These are phyloP conservation scores for Yamadazyma trypodendri DNA, from an alignment of 1,139 yeast species.

Conservation along the genomic window DNA sequence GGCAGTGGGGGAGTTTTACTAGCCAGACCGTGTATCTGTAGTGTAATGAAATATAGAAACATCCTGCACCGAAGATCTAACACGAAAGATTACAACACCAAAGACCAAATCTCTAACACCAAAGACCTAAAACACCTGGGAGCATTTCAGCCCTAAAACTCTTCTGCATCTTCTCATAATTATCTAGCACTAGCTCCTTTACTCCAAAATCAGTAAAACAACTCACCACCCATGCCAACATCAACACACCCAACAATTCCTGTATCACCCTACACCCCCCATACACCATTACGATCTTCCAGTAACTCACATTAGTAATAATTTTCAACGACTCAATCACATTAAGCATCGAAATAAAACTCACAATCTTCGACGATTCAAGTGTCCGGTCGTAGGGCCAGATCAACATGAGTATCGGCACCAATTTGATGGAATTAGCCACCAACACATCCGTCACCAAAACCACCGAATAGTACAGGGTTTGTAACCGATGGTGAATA, in stretches of 20 bases:
- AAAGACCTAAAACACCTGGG: no score
- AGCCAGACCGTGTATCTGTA: no score
- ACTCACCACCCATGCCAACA: conserved; percentile 2
- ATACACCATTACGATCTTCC: conserved; percentile 7
- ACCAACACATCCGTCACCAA: conserved; percentile 69
- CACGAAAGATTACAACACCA: no score
- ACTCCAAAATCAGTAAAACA: background rate
- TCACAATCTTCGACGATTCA: conserved; percentile 59
- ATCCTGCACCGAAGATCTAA: no score
- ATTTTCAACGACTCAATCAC: conserved; percentile 65
- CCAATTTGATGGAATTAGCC: conserved; percentile 74
- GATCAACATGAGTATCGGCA: conserved; percentile 91
- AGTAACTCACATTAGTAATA: conserved; percentile 31
- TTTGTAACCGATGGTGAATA: background rate
- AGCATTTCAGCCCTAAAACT: no score
- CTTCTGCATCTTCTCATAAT: no score
- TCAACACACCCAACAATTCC: background rate
- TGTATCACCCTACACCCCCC: conserved; percentile 8
- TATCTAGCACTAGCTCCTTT: conserved; percentile 8
- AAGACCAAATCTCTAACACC: no score
- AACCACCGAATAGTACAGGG: conserved; percentile 22
- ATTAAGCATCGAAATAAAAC: conserved; percentile 60
- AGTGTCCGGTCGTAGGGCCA: conserved; percentile 89
- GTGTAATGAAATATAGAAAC: no score
- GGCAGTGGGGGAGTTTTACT: conserved; percentile 13